A percentile compares a stretch with the other conserved stretches of the same genome.
Conservation (phyloP, 2,329 filamentous ascomycete species). For the Fusarium sp. region DNA sequence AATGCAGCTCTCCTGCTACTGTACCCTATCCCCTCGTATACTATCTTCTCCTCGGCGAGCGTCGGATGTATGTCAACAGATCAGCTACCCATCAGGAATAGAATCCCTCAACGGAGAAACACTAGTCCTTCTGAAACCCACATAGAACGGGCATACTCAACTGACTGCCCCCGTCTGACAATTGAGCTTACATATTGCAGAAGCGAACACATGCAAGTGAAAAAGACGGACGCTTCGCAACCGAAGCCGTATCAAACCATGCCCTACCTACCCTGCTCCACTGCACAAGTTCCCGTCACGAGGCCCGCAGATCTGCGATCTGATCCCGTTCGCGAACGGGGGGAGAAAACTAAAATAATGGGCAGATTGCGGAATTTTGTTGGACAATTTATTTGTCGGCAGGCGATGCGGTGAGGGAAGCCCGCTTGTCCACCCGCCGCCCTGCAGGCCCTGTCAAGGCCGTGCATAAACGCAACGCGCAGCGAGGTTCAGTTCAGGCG, state of each 20-base stretch:
- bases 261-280: slow-evolving; percentile 1
- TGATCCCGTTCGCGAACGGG: slow-evolving; percentile 17
- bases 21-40: neutral
- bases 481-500: slow-evolving; percentile 12
- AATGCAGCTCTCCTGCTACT: neutral
- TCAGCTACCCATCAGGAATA: slow-evolving; percentile 10
- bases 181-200: neutral
- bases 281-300: slow-evolving; percentile 16
- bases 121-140: neutral
- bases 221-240: neutral
- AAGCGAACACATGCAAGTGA: slow-evolving; percentile 1
- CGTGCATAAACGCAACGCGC: slow-evolving; percentile 11
- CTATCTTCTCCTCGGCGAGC: neutral
- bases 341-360: neutral
- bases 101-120: neutral
- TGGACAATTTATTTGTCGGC: neutral
- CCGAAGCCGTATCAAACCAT: neutral
- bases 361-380: slow-evolving; percentile 10
- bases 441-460: neutral
- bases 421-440: neutral
- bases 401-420: slow-evolving; percentile 28
- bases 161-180: neutral
- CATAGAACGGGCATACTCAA: neutral
- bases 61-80: neutral
- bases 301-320: slow-evolving; percentile 32